A percentile compares a stretch with the other conserved stretches of the same genome.
Conservation (phyloP, 192 early-diverging fungal genomes). For the Backusella tuberculispora region DNA sequence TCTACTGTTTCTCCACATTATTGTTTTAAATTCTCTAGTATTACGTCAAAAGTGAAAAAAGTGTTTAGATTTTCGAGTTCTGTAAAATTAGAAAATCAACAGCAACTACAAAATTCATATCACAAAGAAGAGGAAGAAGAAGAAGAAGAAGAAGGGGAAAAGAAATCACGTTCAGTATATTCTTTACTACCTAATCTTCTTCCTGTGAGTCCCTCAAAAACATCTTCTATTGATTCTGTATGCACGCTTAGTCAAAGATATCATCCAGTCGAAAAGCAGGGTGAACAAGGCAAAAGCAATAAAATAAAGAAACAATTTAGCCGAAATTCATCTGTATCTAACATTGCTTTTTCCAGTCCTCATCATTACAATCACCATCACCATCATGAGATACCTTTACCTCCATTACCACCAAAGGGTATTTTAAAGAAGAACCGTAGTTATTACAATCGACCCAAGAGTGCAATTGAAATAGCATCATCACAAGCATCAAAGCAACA, state of each 20-base stretch:
- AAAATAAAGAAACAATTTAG: constrained; percentile 5
- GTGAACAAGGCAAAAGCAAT: background rate
- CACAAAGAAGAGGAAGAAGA: constrained; percentile 7
- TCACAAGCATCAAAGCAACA: background rate
- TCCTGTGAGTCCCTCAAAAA: background rate
- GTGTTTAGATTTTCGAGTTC: constrained; percentile 8
- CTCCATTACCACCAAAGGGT: constrained; percentile 2
- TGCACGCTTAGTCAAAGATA: background rate
- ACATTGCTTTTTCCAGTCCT: background rate
- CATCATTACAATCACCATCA: background rate
- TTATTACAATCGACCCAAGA: background rate
- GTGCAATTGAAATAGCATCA: background rate
- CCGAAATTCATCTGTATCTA: constrained; percentile 7
- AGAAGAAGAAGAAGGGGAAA: constrained; percentile 10
- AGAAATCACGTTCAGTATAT: background rate
- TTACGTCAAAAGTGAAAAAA: constrained; percentile 16
- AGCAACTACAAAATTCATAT: background rate
- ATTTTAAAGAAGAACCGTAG: constrained; percentile 1
- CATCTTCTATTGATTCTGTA: constrained; percentile 14
- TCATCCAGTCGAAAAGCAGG: background rate
- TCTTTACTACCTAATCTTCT: background rate
- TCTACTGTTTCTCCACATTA: background rate
- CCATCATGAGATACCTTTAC: background rate
- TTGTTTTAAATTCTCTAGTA: background rate
- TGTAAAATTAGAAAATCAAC: background rate